Base-by-base conservation (phyloP, 768 basidiomycete species). In the Mycena epipterygia region DNA sequence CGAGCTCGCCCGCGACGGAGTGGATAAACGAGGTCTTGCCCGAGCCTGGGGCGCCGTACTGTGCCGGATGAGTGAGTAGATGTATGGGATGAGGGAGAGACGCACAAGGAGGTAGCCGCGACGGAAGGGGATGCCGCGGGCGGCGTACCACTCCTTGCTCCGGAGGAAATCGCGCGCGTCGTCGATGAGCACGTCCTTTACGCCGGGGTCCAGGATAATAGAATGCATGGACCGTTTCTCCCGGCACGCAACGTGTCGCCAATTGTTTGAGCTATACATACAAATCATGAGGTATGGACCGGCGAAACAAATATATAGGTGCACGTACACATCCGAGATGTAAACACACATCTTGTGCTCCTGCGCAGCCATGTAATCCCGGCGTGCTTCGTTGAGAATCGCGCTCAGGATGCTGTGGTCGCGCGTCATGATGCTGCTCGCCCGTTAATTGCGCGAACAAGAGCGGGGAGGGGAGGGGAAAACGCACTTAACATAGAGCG, bases 11-110 rank as follows among this genome's bases (percentile, higher is more conserved):
- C 0, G 92, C 92, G 23, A 93, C 82, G 48, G 87, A 85, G 74
- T 91, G 90, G 48, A 93, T 92, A 63, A 93, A 80, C 32, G 87
- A 89, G 0, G 92, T 92, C 76, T 93, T 93, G 0, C 92, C 92
- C 5, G 90, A 88, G 14, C 92, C 92, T 4, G 92, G 92, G 7
- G 86, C 88, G 37, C 92, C 92, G 71, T 92, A 86, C 88, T 89
- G 68, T 4, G 35, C 19, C 5, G 23, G 30, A 46, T 6, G 37
- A 35, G 66, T 25, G n/a, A 33, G 29, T 21, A 56, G 42, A 51
- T 42, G 41, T 16, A 52, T 32, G 29, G 32, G 62, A 58, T 46
- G 46, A 35, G 19, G 39, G 53, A 30, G 30, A 69, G 42, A 74
- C 76, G 49, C 59, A 73, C 68, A 19, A 93, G 82, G 32, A 92